phyloP scores from a whole-genome alignment of 441 rosid species.

The Geranium incanum region DNA sequence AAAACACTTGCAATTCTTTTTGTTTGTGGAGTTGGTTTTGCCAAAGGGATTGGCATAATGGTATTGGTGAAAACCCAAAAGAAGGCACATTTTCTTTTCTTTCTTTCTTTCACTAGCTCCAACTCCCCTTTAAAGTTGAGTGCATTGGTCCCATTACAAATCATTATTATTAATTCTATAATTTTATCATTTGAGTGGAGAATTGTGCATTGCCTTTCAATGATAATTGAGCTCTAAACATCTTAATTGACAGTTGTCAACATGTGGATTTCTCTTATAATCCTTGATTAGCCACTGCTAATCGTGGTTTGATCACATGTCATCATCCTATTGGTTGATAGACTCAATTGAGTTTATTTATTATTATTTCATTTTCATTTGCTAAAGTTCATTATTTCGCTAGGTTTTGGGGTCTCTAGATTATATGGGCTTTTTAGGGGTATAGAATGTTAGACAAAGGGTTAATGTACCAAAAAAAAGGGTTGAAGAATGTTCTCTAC shows the following conservation, averaged over 20 bases:
- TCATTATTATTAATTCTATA: slow-evolving; percentile 5
- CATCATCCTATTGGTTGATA: not conserved
- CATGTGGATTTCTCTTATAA: not conserved
- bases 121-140: slow-evolving; percentile 7
- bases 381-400: not conserved
- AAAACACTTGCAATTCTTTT: slow-evolving; percentile 5
- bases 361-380: not conserved
- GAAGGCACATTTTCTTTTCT: slow-evolving; percentile 7
- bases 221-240: slow-evolving; percentile 6
- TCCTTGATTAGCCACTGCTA: slow-evolving; percentile 14
- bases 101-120: slow-evolving; percentile 9
- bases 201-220: not conserved
- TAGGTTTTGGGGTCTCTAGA: slow-evolving; percentile 6
- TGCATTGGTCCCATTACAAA: slow-evolving; percentile 11
- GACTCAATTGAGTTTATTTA: not conserved
- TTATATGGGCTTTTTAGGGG: slow-evolving; percentile 11
- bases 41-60: slow-evolving; percentile 4
- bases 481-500: slow-evolving; percentile 2
- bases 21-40: slow-evolving; percentile 10
- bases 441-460: slow-evolving; percentile 8
- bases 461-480: slow-evolving; percentile 6
- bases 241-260: slow-evolving; percentile 6
- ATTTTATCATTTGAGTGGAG: not conserved
- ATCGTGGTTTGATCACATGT: not conserved
- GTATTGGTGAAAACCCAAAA: slow-evolving; percentile 12